Base-by-base conservation (phyloP, 805 yeast genomes). In the Starmerella stellata region DNA sequence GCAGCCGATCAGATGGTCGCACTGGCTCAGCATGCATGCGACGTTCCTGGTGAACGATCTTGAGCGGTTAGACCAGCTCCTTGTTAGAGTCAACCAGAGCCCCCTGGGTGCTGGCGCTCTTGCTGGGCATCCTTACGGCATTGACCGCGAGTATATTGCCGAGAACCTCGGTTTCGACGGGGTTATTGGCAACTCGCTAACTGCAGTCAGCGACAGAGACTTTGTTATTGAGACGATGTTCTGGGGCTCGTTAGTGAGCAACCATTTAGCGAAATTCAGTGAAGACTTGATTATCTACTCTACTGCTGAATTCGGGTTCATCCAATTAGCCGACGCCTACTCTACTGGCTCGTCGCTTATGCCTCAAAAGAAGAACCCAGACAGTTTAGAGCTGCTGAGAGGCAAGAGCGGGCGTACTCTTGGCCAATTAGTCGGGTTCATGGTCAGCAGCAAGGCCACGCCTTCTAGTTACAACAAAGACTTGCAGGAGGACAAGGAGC, bases 341-440 rank as follows among this genome's bases (percentile, higher is more conserved):
- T 90, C 98, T 1, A 90, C 99, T 7, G 99, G 99, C 13, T 82
- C 95, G 5, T 82, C 95, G 21, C 69, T 90, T 56, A 90, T 90
- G 99, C 99, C 99, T 19, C 98, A 90, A 62, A 90, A 90, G 74
- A 90, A 90, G 62, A 90, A 90, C 63, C 95, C 98, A 3, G 99
- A 90, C 59, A 80, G 94, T 21, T 66, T 90, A 49, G 99, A 90
- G 64, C 69, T 90, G 45, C 69, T 92, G 55, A 73, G 99, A 61
- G 99, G 99, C 43, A 90, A 90, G 63, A 75, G 92, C 9, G 99
- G 99, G 39, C 76, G 99, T 60, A 94, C 82, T 4, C 85, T 90
- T 53, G 99, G 99, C 57, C 75, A 85, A 21, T 65, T 90, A 44
- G 74, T 93, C 20, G 99, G 99, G 1, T 90, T 90, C 65, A 68